These are phyloP conservation scores for Blastobotrys apis DNA, from an alignment of 1,139 yeast genomes.

Conservation along the genomic window DNA sequence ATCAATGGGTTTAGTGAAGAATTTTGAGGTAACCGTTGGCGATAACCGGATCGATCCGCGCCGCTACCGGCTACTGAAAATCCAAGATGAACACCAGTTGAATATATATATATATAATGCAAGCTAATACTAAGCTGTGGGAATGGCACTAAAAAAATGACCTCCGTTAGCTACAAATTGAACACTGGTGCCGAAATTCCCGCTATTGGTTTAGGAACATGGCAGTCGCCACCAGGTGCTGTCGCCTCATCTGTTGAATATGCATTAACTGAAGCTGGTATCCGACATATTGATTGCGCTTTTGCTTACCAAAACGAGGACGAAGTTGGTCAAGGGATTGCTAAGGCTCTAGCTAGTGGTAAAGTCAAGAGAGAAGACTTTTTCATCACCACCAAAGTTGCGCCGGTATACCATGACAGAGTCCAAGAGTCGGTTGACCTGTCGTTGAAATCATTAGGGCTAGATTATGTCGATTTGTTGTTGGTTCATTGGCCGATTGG, in stretches of 20 bases:
- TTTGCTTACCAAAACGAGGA: constrained; percentile 62
- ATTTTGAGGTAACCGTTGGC: no score
- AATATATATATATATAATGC: no score
- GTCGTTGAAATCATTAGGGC: constrained; percentile 61
- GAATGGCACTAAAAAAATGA: constrained; percentile 8
- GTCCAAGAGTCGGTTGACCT: constrained; percentile 56
- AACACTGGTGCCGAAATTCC: constrained; percentile 67
- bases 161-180: constrained; percentile 32
- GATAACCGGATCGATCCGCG: no score
- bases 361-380: constrained; percentile 66
- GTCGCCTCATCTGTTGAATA: constrained; percentile 56
- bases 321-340: constrained; percentile 49
- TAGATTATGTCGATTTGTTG: constrained; percentile 79
- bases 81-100: no score
- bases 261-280: constrained; percentile 65
- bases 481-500: constrained; percentile 86
- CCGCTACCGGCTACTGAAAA: no score
- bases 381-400: constrained; percentile 75
- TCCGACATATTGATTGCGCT: constrained; percentile 78
- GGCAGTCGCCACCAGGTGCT: constrained; percentile 57
- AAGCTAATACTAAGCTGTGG: no score
- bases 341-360: constrained; percentile 55
- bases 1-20: no score
- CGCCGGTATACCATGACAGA: constrained; percentile 62
- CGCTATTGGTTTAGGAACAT: constrained; percentile 73